Evolutionary conservation across 108 stramenopile species (phyloP), one percentile per base, ranked within the genome.

Genomic region (Fistulifera solaris): DNA sequence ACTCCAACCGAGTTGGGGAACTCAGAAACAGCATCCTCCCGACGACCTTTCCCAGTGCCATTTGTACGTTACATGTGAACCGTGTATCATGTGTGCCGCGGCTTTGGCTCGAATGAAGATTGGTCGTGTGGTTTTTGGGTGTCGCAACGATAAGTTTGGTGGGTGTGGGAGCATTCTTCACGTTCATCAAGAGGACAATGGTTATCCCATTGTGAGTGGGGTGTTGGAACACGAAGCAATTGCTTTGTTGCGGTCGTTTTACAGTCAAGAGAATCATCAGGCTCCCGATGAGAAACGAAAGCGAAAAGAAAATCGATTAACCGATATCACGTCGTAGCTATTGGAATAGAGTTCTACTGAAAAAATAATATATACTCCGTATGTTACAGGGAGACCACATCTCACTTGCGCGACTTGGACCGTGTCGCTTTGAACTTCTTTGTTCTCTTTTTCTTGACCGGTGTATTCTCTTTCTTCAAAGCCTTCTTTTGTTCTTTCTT

Each of bases 61-160:
- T 2, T 22, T 57, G 12, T 57, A 57, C 35, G 88, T 89, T 16
- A 89, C 88, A 19, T 89, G 88, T 48, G 88, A 89, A 63, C 88
- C 88, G n/a, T 89, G 88, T 54, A 86, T 89, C 39, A 89, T 89
- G 84, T 90, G 89, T 60, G 83, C 85, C 18, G 82, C 89, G 14
- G 89, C 89, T n/a, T 59, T 90, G 35, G 81, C 80, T 13, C 79
- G 66, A 48, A 66, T 86, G 0, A 77, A 80, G 43, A 86, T 89
- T 39, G 47, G 69, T 22, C 54, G 79, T 43, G 89, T 90, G 5
- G 65, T 84, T 41, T 90, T 77, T 60, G 89, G 89, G 43, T 90
- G 89, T 56, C 57, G 69, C 52, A 90, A 90, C 48, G 81, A 86
- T 62, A 60, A 83, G 61, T 90, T 90, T 73, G 89, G 89, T 38